Conservation (phyloP, 805 yeast genomes). For the Kuraishia hungarica region DNA sequence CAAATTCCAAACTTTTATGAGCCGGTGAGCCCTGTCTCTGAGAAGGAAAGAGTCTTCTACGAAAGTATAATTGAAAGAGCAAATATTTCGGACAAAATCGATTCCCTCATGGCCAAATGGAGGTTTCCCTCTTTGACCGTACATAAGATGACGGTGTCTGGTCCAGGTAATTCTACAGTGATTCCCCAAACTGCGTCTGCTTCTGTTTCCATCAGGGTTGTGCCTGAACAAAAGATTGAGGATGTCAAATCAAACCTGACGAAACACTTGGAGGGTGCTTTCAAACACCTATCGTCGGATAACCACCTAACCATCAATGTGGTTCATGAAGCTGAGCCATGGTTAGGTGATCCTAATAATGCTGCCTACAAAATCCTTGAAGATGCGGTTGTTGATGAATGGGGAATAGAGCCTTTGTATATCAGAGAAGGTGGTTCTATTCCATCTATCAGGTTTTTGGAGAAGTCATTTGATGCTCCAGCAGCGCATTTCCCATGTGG, state of each 20-base stretch:
- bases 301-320: conserved; percentile 56
- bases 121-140: conserved; percentile 81
- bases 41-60: conserved; percentile 52
- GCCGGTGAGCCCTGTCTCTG: conserved; percentile 48
- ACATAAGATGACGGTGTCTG: conserved; percentile 78
- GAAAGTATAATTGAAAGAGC: conserved; percentile 44
- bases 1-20: conserved; percentile 64
- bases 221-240: conserved; percentile 75
- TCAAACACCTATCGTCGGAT: conserved; percentile 41
- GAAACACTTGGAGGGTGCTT: conserved; percentile 36
- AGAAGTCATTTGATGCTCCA: conserved; percentile 72
- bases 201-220: conserved; percentile 73
- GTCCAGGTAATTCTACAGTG: conserved; percentile 84
- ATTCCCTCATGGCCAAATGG: conserved; percentile 74
- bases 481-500: conserved; percentile 98
- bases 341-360: conserved; percentile 86
- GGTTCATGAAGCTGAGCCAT: conserved; percentile 86
- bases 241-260: conserved; percentile 44
- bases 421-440: conserved; percentile 97
- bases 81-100: conserved; percentile 19
- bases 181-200: conserved; percentile 80
- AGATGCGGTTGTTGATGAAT: conserved; percentile 53
- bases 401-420: conserved; percentile 77
- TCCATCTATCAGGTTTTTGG: conserved; percentile 81
- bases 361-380: conserved; percentile 61